Evolutionary conservation across 306 rosid genomes (phyloP).

Genomic region (Datisca glomerata): DNA sequence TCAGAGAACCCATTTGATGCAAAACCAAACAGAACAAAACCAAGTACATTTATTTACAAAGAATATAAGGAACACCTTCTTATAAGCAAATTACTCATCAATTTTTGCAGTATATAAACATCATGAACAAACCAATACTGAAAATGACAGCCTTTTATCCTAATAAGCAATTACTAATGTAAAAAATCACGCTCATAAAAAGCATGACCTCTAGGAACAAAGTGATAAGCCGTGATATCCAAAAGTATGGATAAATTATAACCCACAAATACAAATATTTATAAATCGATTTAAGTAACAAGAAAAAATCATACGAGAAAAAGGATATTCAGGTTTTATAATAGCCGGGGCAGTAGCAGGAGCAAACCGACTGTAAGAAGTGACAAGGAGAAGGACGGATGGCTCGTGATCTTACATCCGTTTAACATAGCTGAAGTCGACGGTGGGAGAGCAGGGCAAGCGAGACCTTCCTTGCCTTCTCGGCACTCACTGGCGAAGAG

Average conservation of each 20-base stretch:
- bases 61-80: too few species aligned
- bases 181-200: not conserved
- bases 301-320: not conserved
- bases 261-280: not conserved
- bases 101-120: not conserved
- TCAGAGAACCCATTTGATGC: too few species aligned
- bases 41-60: too few species aligned
- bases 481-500: slow-evolving; percentile 70
- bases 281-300: not conserved
- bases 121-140: not conserved
- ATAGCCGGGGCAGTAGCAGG: slow-evolving; percentile 19
- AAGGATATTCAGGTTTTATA: slow-evolving; percentile 8
- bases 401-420: slow-evolving; percentile 14
- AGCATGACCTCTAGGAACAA: too few species aligned
- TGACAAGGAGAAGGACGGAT: slow-evolving; percentile 27
- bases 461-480: slow-evolving; percentile 56
- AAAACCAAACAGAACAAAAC: too few species aligned
- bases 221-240: too few species aligned
- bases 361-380: slow-evolving; percentile 28
- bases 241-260: not conserved
- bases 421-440: slow-evolving; percentile 23
- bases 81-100: too few species aligned
- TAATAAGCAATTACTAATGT: not conserved
- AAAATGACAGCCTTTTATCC: not conserved
- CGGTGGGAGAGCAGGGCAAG: slow-evolving; percentile 58